Evolutionary conservation across 1,139 yeast species (phyloP), one percentile per base, ranked within the genome.

Genomic region (Saccharomyces hybrid): DNA sequence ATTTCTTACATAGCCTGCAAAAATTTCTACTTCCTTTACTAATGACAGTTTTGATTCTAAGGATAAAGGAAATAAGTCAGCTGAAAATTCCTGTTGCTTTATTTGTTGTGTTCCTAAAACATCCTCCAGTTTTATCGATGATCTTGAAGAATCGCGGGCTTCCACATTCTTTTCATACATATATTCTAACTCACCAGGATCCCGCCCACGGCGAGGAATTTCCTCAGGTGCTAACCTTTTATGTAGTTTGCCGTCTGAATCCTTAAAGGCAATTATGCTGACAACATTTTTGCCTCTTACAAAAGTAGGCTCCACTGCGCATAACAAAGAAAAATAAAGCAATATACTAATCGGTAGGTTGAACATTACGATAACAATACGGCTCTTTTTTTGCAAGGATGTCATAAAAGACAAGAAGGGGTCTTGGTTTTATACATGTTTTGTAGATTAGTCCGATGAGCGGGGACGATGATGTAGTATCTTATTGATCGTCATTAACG

Each of bases 1-100:
- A 47, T 61, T 60, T 28, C 68, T 61, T 6, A 59, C 54, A 53
- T 62, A 63, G 6, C 58, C 51, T n/a, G 62, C 57, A 52, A 65
- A 65, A 4, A 65, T 52, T 20, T 57, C 50, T 20, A 63, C 54
- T 16, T 62, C 61, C 23, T 56, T 61, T 42, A 63, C 23, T 23
- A 60, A 50, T 11, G 65, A 56, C 1, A 64, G 41, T 27, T 59
- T 58, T 3, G 66, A 62, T 31, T 64, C 63, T 48, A 63, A 42
- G 49, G 55, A 52, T 23, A 38, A 38, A 38, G 44, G 44, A 20
- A 16, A 38, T 38, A 38, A 38, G 4, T 38, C 44, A 9, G 44
- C 44, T 16, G 44, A 38, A 38, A 38, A 38, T 16, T 38, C 25
- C 25, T 38, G 44, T 5, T 38, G 44, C 44, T 16, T 38, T 38